Conservation (phyloP, 768 basidiomycete species). For the Mycena maculata region DNA sequence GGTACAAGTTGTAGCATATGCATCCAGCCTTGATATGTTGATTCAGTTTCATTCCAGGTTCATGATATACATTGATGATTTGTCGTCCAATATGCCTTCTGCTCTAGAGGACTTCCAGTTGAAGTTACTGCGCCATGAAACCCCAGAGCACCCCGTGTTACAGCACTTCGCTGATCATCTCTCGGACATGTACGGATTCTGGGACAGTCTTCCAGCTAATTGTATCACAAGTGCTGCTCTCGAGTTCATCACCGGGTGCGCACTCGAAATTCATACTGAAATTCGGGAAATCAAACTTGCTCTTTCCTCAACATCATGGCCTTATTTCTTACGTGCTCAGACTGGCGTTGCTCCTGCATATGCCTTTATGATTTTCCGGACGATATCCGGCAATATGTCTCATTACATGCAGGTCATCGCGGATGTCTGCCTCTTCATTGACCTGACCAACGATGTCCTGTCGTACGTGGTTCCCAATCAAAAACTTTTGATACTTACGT, state of each 20-base stretch:
- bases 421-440: constrained; percentile 18
- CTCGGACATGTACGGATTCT: constrained; percentile 12
- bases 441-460: constrained; percentile 21
- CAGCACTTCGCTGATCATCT: constrained; percentile 10
- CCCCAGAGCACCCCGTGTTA: constrained; percentile 7
- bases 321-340: constrained; percentile 16
- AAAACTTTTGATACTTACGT: not conserved
- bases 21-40: not conserved
- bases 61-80: constrained; percentile 10
- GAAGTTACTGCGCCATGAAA: constrained; percentile 1
- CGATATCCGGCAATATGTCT: constrained; percentile 11
- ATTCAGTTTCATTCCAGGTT: constrained; percentile 5
- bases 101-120: constrained; percentile 10
- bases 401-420: constrained; percentile 20
- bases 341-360: constrained; percentile 23
- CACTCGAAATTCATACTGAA: constrained; percentile 9
- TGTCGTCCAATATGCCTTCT: constrained; percentile 10
- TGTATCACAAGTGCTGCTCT: constrained; percentile 12
- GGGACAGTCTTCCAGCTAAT: constrained; percentile 17
- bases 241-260: constrained; percentile 20
- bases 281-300: constrained; percentile 11
- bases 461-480: constrained; percentile 15
- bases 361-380: constrained; percentile 16
- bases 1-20: not conserved
- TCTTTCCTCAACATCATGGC: constrained; percentile 6